A percentile compares a stretch with the other conserved stretches of the same genome.
Conservation (phyloP, 305 asterid species). For the Fraxinus paxiana region DNA sequence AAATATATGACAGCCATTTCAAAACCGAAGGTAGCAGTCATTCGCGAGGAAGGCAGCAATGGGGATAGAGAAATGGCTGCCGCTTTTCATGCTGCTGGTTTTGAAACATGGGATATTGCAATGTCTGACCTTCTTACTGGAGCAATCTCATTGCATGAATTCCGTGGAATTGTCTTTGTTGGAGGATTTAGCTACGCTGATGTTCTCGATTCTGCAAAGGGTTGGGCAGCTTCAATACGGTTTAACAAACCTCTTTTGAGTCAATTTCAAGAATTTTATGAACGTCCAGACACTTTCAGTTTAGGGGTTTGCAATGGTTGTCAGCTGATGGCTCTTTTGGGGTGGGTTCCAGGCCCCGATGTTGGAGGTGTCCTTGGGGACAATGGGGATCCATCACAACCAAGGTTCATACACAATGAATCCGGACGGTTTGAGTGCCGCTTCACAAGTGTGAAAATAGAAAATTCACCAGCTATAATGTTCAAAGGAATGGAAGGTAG, state of each 20-base stretch:
- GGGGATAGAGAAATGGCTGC: slow-evolving; percentile 96
- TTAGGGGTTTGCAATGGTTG: slow-evolving; percentile 93
- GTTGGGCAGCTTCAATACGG: slow-evolving; percentile 90
- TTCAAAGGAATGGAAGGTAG: slow-evolving; percentile 89
- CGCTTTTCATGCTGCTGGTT: slow-evolving; percentile 81
- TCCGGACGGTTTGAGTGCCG: slow-evolving; percentile 90
- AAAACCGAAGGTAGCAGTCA: slow-evolving; percentile 78
- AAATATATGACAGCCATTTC: slow-evolving; percentile 46
- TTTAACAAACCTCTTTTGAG: slow-evolving; percentile 64
- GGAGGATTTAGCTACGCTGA: slow-evolving; percentile 98
- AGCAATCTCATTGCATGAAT: slow-evolving; percentile 38
- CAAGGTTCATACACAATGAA: slow-evolving; percentile 80
- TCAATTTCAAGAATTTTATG: slow-evolving; percentile 75
- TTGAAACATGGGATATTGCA: slow-evolving; percentile 87
- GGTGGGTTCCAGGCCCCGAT: slow-evolving; percentile 88
- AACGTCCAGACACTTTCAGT: slow-evolving; percentile 79
- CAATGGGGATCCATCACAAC: slow-evolving; percentile 78
- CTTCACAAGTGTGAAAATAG: slow-evolving; percentile 74
- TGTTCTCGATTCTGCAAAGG: slow-evolving; percentile 93
- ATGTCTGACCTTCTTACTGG: slow-evolving; percentile 88
- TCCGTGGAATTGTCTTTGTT: slow-evolving; percentile 75
- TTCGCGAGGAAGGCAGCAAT: slow-evolving; percentile 94
- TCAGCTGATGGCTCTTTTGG: slow-evolving; percentile 92
- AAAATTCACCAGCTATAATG: slow-evolving; percentile 75
- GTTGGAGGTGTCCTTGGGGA: slow-evolving; percentile 68